Percentiles rank a stretch among this genome's conserved stretches.
phyloP scores from a whole-genome alignment of 495 filamentous ascomycete genomes.

The Aspergillus sclerotioniger region DNA sequence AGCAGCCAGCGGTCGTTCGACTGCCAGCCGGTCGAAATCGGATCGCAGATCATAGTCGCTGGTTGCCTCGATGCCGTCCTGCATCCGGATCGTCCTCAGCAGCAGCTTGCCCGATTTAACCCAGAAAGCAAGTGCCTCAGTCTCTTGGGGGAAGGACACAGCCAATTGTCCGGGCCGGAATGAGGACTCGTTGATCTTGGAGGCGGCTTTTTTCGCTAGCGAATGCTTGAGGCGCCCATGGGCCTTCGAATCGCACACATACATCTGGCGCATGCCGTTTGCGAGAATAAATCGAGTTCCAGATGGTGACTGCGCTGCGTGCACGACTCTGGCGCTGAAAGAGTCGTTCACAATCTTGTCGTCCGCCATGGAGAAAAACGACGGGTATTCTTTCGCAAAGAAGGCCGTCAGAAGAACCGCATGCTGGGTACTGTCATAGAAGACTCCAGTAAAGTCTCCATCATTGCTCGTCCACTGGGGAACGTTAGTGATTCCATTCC shows the following conservation, averaged over 20 bases:
- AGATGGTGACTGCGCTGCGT: slow-evolving; percentile 27
- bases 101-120: slow-evolving; percentile 23
- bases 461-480: slow-evolving; percentile 22
- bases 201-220: slow-evolving; percentile 21
- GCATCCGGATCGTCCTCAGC: slow-evolving; percentile 19
- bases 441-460: slow-evolving; percentile 22
- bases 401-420: slow-evolving; percentile 24
- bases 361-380: slow-evolving; percentile 16
- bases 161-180: slow-evolving; percentile 23
- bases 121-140: slow-evolving; percentile 24
- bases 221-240: slow-evolving; percentile 18
- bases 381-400: slow-evolving; percentile 25
- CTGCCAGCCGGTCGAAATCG: slow-evolving; percentile 24
- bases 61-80: slow-evolving; percentile 14
- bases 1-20: slow-evolving; percentile 13
- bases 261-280: slow-evolving; percentile 24
- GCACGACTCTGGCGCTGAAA: slow-evolving; percentile 18
- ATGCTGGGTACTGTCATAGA: slow-evolving; percentile 23
- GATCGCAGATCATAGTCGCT: slow-evolving; percentile 26
- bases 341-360: slow-evolving; percentile 13
- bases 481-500: slow-evolving; percentile 9
- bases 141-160: slow-evolving; percentile 24
- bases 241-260: slow-evolving; percentile 23
- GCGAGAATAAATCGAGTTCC: slow-evolving; percentile 23
- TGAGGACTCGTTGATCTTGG: slow-evolving; percentile 22